Evolutionary conservation across 495 filamentous ascomycete species (phyloP), one percentile per base, ranked within the genome.

Genomic region (Penicillium daleae): DNA sequence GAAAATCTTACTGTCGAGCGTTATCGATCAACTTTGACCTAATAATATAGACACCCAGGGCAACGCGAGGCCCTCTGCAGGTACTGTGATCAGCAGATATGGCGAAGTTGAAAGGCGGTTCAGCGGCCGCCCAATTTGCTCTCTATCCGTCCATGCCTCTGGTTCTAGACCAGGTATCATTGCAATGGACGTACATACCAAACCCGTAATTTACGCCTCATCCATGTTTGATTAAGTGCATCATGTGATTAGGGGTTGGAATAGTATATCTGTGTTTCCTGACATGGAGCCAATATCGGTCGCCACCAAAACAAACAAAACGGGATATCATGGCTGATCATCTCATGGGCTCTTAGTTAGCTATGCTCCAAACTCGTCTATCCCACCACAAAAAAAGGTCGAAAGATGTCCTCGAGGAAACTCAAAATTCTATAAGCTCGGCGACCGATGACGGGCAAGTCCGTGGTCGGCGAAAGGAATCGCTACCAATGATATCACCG

Each of bases 401-500:
- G 6, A 39, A 42, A 63, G 61, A 59, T 35, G 49, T 29, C 39
- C 42, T 29, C 53, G 51, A 44, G 6, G 2, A 31, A 60, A 52
- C 15, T 19, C 46, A 32, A 50, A 50, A 39, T 27, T 9, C 49
- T 6, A 52, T n/a, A 29, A 19, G 26, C 24, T 31, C 26, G 29
- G 6, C 24, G n/a, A 6, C 26, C 48, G 21, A 22, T 59, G 37
- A 51, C 39, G 51, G 50, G 40, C 24, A 53, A 40, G 56, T 49
- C 55, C 46, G 49, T 56, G 42, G 40, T 26, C 42, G 53, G 24
- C 50, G 48, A 6, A 31, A 26, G 12, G 22, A 10, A 40, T 13
- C 17, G 29, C 50, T 56, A 17, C 49, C 39, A 59, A 59, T 64
- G 40, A 64, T 50, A 64, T 59, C 56, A 59, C 56, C 2, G 52